Evolutionary conservation across 2,329 filamentous ascomycete species (phyloP).

Genomic region (Zelopaecilomyces penicillatus): DNA sequence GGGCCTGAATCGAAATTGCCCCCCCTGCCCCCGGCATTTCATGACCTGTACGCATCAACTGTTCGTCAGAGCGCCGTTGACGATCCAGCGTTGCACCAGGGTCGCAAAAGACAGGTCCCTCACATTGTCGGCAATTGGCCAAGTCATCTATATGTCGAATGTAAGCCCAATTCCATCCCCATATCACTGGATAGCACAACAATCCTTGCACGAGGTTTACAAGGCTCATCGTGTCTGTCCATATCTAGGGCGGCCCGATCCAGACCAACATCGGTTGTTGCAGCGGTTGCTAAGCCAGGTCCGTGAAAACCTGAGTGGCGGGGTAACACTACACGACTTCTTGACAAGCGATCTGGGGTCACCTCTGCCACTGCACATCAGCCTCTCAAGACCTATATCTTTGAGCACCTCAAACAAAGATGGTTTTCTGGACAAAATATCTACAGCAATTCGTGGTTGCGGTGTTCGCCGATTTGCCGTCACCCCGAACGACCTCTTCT

Average conservation of each 20-base stretch:
- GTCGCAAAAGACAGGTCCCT: constrained; percentile 71
- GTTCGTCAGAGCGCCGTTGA: constrained; percentile 70
- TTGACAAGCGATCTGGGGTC: constrained; percentile 70
- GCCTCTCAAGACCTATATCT: constrained; percentile 73
- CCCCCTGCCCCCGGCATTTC: constrained; percentile 71
- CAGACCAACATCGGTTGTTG: constrained; percentile 32
- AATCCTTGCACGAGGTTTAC: no score
- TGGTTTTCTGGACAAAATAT: constrained; percentile 52
- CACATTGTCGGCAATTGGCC: constrained; percentile 90
- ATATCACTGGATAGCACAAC: neutral
- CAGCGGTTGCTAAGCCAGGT: constrained; percentile 32
- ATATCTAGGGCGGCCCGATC: no score
- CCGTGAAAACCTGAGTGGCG: constrained; percentile 21
- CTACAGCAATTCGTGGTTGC: constrained; percentile 26
- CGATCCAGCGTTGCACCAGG: constrained; percentile 77
- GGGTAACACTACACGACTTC: constrained; percentile 52
- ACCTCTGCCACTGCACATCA: constrained; percentile 79
- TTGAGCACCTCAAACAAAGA: constrained; percentile 66
- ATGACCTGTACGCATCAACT: constrained; percentile 80
- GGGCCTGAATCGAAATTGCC: constrained; percentile 39
- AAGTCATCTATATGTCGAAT: constrained; percentile 86
- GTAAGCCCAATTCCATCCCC: constrained; percentile 40
- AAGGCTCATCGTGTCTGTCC: no score
- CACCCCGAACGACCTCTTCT: constrained; percentile 31
- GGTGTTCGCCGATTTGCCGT: constrained; percentile 29